Evolutionary conservation across 108 stramenopile genomes (phyloP).

Genomic region (Pelagomonas calceolata): DNA sequence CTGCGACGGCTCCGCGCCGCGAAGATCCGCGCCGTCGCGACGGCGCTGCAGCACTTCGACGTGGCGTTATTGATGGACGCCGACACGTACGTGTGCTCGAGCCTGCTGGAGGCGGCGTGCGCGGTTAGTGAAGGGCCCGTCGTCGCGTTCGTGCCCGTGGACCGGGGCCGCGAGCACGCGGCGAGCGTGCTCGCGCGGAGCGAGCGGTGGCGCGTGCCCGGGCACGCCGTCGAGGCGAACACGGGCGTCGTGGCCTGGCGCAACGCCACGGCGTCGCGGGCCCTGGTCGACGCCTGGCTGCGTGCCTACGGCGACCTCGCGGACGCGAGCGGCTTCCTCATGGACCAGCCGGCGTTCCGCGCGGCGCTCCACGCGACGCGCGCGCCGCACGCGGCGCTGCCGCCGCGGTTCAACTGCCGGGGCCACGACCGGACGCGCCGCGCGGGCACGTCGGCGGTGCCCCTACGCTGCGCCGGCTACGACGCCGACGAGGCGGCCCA

Average conservation of each 20-base stretch:
- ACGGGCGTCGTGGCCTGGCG: neutral
- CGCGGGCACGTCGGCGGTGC: neutral
- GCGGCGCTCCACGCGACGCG: slow-evolving; percentile 1
- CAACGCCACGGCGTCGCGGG: neutral
- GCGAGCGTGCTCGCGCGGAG: neutral
- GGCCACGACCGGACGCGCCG: neutral
- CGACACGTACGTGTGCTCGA: neutral
- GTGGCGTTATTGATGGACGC: neutral
- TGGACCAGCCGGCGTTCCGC: slow-evolving; percentile 1
- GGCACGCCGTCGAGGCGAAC: neutral
- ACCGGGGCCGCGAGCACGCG: neutral
- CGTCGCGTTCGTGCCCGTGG: neutral
- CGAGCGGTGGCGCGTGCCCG: neutral
- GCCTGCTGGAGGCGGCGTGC: neutral
- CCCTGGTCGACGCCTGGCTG: neutral
- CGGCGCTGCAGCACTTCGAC: neutral
- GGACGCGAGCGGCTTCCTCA: neutral
- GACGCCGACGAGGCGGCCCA: neutral
- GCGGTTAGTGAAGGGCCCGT: neutral
- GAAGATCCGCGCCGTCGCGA: neutral
- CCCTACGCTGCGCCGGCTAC: neutral
- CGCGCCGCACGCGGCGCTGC: neutral
- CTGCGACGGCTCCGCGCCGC: neutral
- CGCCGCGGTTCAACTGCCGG: neutral
- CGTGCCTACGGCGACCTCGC: neutral